Evolutionary conservation across 2,329 filamentous ascomycete genomes (phyloP).

Genomic region (Beauveria sp.): DNA sequence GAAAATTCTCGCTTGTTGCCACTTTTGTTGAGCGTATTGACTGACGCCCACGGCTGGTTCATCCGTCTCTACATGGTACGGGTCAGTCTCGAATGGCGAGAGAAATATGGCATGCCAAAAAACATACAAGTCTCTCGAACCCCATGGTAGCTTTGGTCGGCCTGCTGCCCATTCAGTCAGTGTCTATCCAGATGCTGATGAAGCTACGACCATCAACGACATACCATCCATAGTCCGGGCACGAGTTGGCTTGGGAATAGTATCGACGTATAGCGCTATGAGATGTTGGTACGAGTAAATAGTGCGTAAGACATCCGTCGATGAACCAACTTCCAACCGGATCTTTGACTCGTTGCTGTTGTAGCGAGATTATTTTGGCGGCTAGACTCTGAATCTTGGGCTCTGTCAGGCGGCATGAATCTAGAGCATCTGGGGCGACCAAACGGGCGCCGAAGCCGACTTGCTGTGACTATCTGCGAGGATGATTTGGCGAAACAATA

Average conservation of each 20-base stretch:
- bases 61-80: conserved; percentile 16
- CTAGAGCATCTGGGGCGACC: neutral
- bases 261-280: conserved; percentile 28
- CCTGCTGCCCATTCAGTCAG: conserved; percentile 17
- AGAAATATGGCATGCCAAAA: neutral
- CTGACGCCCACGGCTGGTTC: conserved; percentile 16
- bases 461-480: neutral
- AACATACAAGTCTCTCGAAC: neutral
- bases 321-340: conserved; percentile 1
- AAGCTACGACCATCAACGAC: conserved; percentile 6
- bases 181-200: neutral
- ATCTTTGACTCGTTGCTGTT: neutral
- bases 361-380: neutral
- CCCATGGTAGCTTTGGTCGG: conserved; percentile 8
- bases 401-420: neutral
- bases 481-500: neutral
- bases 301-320: too few species aligned
- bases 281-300: neutral
- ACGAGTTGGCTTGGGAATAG: conserved; percentile 28
- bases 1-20: conserved; percentile 2
- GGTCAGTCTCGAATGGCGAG: neutral
- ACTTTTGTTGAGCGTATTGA: conserved; percentile 16
- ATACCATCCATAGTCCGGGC: conserved; percentile 38
- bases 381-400: neutral
- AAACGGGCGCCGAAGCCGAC: neutral